These are phyloP conservation scores for Xylaria longipes DNA, from an alignment of 495 filamentous ascomycete species.

Conservation along the genomic window DNA sequence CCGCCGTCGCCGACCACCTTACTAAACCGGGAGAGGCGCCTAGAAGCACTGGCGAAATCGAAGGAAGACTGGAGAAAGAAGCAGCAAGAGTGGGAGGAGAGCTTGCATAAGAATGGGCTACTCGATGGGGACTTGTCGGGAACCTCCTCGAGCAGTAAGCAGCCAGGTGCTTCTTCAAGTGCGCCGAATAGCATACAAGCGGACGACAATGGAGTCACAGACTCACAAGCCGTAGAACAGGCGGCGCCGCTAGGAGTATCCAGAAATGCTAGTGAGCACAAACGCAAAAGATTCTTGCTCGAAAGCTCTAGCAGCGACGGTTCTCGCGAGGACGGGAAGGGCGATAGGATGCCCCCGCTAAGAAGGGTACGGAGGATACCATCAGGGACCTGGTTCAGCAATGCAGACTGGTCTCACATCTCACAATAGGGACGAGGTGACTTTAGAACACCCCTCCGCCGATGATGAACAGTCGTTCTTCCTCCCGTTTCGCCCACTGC, in stretches of 20 bases:
- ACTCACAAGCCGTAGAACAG: neutral
- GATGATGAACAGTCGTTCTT: conserved; percentile 93
- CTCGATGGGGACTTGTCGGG: neutral
- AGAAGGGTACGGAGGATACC: neutral
- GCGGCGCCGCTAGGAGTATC: too few species aligned
- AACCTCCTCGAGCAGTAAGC: neutral
- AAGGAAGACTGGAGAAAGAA: neutral
- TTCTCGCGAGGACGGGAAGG: neutral
- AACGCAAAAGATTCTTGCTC: neutral
- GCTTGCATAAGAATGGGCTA: neutral
- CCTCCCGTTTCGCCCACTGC: conserved; percentile 88
- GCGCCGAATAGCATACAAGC: neutral
- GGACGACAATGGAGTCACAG: neutral
- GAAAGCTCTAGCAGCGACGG: neutral
- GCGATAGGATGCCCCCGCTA: neutral
- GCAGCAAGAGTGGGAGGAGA: neutral
- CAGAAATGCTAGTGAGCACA: neutral
- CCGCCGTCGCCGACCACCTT: neutral
- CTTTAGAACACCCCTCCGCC: conserved; percentile 76
- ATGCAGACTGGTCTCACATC: neutral
- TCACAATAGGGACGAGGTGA: neutral
- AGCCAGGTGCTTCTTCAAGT: neutral
- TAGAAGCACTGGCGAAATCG: neutral
- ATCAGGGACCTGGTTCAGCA: neutral
- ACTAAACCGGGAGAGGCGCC: neutral